These are phyloP conservation scores for Elsinoe perseae DNA, from an alignment of 2,329 filamentous ascomycete species.

Conservation along the genomic window DNA sequence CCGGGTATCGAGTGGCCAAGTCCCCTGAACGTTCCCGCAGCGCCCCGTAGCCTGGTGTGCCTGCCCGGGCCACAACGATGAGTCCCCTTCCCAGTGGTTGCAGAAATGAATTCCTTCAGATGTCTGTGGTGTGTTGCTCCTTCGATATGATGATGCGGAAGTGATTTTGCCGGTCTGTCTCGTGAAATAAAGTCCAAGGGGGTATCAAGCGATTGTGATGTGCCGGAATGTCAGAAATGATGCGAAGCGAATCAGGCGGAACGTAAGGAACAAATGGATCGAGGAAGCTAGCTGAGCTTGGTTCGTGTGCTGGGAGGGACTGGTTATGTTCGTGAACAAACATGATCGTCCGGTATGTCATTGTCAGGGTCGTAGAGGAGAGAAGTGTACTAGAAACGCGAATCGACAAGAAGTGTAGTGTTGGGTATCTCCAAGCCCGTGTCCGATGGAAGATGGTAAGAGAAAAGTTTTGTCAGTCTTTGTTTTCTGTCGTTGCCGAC, in stretches of 20 bases:
- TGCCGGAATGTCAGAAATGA: slow-evolving; percentile 1
- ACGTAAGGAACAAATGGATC: slow-evolving; percentile 6
- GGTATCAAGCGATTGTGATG: slow-evolving; percentile 15
- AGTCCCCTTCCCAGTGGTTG: background rate
- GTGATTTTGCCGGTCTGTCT: background rate
- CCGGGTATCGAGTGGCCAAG: slow-evolving; percentile 5
- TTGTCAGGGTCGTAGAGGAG: background rate
- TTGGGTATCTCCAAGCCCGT: background rate
- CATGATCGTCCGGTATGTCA: background rate
- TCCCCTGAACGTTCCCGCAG: background rate
- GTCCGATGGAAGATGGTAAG: background rate
- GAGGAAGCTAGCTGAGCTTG: background rate
- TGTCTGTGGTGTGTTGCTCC: background rate
- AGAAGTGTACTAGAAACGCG: background rate
- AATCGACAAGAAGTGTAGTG: background rate
- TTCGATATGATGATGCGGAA: slow-evolving; percentile 6
- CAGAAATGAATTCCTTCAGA: background rate
- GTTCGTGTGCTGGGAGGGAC: slow-evolving; percentile 1
- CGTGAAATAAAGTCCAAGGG: background rate
- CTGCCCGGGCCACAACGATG: background rate
- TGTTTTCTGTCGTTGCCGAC: slow-evolving; percentile 10
- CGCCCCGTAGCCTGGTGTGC: background rate
- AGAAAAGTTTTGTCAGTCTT: background rate
- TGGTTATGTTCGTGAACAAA: background rate
- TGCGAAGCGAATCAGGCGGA: slow-evolving; percentile 5